phyloP scores from a whole-genome alignment of 306 rosid genomes.

The Vigna hirtella region DNA sequence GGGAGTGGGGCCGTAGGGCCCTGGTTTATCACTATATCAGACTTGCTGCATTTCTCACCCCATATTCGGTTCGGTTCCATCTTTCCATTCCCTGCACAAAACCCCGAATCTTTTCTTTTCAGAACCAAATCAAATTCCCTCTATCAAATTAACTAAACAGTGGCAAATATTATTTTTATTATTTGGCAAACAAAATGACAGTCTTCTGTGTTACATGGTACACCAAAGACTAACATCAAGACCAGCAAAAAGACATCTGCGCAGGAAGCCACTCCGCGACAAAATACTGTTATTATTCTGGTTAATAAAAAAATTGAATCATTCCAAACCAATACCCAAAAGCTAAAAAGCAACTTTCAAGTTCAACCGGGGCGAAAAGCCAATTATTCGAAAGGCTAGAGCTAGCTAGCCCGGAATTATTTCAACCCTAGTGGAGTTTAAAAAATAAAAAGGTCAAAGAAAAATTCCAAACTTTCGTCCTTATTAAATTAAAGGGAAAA shows the following conservation, averaged over 20 bases:
- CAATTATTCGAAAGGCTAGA: conserved; percentile 8
- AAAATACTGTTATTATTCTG: not conserved
- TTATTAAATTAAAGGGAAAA: not conserved
- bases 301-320: not conserved
- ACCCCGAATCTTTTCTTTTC: not conserved
- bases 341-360: conserved; percentile 24
- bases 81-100: conserved; percentile 41
- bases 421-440: not conserved
- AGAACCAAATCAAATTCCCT: not conserved
- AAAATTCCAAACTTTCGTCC: not conserved
- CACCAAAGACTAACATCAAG: not conserved
- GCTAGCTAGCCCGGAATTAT: conserved; percentile 7
- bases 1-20: conserved; percentile 84
- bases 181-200: not conserved
- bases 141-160: not conserved
- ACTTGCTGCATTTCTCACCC: conserved; percentile 76
- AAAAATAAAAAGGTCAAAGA: not conserved
- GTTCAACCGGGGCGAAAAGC: conserved; percentile 1
- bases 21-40: conserved; percentile 75
- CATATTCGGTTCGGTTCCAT: conserved; percentile 70
- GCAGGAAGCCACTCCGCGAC: conserved; percentile 37
- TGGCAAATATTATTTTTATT: not conserved
- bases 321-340: not conserved
- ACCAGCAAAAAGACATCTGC: not conserved
- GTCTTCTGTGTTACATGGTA: not conserved